These are phyloP conservation scores for Nothomitra cinnamomea DNA, from an alignment of 2,329 filamentous ascomycete genomes.

Conservation along the genomic window DNA sequence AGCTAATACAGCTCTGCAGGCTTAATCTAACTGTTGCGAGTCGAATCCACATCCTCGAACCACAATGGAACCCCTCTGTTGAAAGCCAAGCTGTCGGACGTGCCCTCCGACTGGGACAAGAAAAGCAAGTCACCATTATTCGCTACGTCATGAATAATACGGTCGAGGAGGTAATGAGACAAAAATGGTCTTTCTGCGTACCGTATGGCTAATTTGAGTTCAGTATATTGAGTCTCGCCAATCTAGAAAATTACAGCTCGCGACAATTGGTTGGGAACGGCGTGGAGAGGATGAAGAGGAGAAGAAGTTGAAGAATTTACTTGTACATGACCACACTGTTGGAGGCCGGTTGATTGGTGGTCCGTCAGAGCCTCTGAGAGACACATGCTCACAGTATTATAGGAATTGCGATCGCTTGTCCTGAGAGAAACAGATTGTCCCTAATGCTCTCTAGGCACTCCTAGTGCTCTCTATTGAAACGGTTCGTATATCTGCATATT, in stretches of 20 bases:
- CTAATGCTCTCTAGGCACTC: too few relatives aligned
- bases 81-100: constrained; percentile 17
- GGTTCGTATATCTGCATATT: too few relatives aligned
- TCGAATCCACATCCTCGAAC: constrained; percentile 15
- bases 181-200: too few relatives aligned
- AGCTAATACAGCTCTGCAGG: constrained; percentile 6
- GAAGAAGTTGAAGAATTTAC: too few relatives aligned
- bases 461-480: too few relatives aligned
- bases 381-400: too few relatives aligned
- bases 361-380: too few relatives aligned
- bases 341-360: too few relatives aligned
- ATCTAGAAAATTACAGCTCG: not conserved
- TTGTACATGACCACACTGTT: too few relatives aligned
- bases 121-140: constrained; percentile 12
- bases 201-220: too few relatives aligned
- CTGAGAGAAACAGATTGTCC: too few relatives aligned
- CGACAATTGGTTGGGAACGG: not conserved
- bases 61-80: constrained; percentile 18
- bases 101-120: constrained; percentile 14
- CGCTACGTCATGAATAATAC: constrained; percentile 16
- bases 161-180: constrained; percentile 13
- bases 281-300: not conserved
- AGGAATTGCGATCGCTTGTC: too few relatives aligned
- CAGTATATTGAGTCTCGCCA: not conserved
- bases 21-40: constrained; percentile 9